Evolutionary conservation across 2,329 filamentous ascomycete genomes (phyloP).

Genomic region (Xylariaceae sp.): DNA sequence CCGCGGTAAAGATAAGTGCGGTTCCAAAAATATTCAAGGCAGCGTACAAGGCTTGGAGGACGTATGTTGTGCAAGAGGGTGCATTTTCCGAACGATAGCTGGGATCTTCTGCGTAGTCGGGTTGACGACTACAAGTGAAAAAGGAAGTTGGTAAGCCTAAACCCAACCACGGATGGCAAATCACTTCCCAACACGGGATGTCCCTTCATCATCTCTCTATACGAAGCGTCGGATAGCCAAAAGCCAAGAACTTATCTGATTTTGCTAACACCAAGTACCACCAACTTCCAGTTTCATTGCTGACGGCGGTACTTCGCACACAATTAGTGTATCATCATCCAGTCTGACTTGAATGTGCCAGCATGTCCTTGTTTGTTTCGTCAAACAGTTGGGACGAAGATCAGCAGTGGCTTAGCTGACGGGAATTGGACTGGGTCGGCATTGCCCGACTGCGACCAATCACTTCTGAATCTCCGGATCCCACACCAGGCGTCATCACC

Average conservation of each 20-base stretch:
- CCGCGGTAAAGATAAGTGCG: slow-evolving; percentile 24
- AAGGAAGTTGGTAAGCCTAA: slow-evolving; percentile 29
- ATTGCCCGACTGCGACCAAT: slow-evolving; percentile 9
- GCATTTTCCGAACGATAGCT: slow-evolving; percentile 19
- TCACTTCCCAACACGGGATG: slow-evolving; percentile 24
- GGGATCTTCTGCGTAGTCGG: slow-evolving; percentile 12
- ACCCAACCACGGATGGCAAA: slow-evolving; percentile 19
- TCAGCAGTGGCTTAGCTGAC: slow-evolving; percentile 11
- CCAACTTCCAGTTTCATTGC: background rate
- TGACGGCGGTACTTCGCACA: background rate
- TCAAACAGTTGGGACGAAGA: slow-evolving; percentile 10
- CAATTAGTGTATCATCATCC: background rate
- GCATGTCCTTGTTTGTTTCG: background rate
- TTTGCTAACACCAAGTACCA: background rate
- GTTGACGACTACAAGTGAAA: slow-evolving; percentile 19
- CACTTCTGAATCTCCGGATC: background rate
- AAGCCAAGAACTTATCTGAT: slow-evolving; percentile 2
- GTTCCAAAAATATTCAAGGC: background rate
- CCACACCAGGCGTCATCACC: slow-evolving; percentile 10
- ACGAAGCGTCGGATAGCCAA: background rate
- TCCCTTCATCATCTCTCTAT: slow-evolving; percentile 8
- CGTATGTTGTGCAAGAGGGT: background rate
- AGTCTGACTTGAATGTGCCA: background rate
- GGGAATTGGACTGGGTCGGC: slow-evolving; percentile 7
- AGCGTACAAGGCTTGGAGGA: slow-evolving; percentile 7